Evolutionary conservation across 352 stramenopile genomes (phyloP).

Genomic region (Pythium angustatum): DNA sequence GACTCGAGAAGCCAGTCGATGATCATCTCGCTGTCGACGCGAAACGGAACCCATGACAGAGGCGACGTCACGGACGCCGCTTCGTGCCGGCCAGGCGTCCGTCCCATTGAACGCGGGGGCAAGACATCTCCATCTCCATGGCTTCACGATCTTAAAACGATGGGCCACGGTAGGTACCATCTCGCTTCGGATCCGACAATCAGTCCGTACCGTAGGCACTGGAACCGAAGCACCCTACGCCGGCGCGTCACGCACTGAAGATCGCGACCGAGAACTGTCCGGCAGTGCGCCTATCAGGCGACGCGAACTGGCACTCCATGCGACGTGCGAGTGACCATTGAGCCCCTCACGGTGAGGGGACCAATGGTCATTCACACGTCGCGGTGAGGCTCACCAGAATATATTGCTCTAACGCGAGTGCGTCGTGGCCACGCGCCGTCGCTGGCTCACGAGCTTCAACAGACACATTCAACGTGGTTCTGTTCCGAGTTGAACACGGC

Average conservation of each 20-base stretch:
- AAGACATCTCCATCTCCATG: neutral
- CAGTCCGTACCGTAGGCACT: neutral
- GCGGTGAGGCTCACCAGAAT: no score
- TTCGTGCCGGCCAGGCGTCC: neutral
- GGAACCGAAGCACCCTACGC: neutral
- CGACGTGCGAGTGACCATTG: no score
- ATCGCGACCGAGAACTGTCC: neutral
- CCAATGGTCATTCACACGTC: no score
- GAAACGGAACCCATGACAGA: conserved; percentile 8
- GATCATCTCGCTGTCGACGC: neutral
- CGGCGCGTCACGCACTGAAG: conserved; percentile 13
- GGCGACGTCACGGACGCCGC: conserved; percentile 1
- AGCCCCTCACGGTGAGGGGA: no score
- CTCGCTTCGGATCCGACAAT: no score
- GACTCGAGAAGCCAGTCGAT: neutral
- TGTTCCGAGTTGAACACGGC: conserved; percentile 1
- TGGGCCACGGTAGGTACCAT: no score
- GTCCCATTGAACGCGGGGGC: neutral
- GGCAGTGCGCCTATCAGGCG: neutral
- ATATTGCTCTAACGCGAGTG: neutral
- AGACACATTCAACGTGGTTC: no score
- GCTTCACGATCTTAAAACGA: no score
- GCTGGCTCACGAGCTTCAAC: neutral
- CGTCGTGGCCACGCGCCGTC: neutral
- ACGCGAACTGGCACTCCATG: no score